These are phyloP conservation scores for Barnettozyma sp. DNA, from an alignment of 805 yeast genomes.

Conservation along the genomic window DNA sequence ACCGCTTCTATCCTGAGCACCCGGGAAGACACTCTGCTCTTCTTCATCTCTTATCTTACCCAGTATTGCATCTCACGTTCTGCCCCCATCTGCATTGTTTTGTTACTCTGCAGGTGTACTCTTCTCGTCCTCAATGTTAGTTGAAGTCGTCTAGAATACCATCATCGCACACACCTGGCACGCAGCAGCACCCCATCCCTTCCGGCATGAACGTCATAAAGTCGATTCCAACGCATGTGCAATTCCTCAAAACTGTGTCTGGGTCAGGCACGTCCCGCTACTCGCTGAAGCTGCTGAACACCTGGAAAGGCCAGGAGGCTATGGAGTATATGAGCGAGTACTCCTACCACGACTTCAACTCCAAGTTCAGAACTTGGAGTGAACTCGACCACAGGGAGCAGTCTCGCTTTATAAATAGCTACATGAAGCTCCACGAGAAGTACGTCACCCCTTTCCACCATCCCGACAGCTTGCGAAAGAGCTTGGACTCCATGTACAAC, in stretches of 20 bases:
- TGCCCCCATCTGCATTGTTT: no score
- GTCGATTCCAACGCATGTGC: conserved; percentile 9
- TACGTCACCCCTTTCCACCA: conserved; percentile 7
- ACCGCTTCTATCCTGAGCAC: not conserved
- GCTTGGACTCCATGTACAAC: conserved; percentile 8
- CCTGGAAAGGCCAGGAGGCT: conserved; percentile 5
- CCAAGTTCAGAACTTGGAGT: conserved; percentile 11
- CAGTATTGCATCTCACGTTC: no score
- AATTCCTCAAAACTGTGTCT: conserved; percentile 7
- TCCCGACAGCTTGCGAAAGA: conserved; percentile 5
- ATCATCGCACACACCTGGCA: no score
- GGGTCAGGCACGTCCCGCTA: conserved; percentile 6
- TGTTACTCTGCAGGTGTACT: no score
- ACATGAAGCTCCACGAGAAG: conserved; percentile 8
- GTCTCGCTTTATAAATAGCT: conserved; percentile 8
- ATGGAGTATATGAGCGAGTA: conserved; percentile 11
- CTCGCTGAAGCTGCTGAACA: conserved; percentile 6
- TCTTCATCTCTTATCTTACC: not conserved
- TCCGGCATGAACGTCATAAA: conserved; percentile 9
- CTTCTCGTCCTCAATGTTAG: no score
- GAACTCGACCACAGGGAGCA: conserved; percentile 11
- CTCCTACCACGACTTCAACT: conserved; percentile 10
- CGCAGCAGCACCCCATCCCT: not conserved
- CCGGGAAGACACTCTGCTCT: not conserved
- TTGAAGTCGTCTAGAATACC: no score